Conservation (phyloP, 1,139 yeast species). For the Nakaseomyces kungkrabaensis region DNA sequence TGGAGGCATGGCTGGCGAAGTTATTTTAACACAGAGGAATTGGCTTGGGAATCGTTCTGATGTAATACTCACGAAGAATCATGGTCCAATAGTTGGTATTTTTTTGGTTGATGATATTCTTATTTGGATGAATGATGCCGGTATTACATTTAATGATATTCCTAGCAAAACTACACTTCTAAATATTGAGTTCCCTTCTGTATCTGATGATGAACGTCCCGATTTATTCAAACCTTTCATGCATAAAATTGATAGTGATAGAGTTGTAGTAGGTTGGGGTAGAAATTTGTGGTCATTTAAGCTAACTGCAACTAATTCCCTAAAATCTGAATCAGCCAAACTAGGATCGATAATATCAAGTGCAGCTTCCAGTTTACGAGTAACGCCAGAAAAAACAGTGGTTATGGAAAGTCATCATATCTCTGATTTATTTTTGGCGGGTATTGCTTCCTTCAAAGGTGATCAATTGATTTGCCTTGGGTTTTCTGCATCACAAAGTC, state of each 20-base stretch:
- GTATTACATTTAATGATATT: conserved; percentile 53
- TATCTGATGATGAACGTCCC: conserved; percentile 44
- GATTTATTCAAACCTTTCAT: conserved; percentile 82
- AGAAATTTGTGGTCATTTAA: conserved; percentile 65
- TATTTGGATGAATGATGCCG: conserved; percentile 80
- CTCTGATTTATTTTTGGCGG: conserved; percentile 56
- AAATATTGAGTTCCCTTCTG: conserved; percentile 49
- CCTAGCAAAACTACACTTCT: conserved; percentile 38
- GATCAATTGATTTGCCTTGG: conserved; percentile 54
- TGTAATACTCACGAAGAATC: conserved; percentile 46
- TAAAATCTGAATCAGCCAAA: conserved; percentile 9
- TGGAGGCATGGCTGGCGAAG: conserved; percentile 88
- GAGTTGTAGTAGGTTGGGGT: conserved; percentile 78
- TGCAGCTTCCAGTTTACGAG: conserved; percentile 58
- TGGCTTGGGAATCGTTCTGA: conserved; percentile 85
- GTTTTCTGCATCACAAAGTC: conserved; percentile 31
- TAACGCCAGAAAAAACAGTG: conserved; percentile 47
- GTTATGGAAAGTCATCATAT: conserved; percentile 36
- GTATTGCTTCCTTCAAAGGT: conserved; percentile 64
- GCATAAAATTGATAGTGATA: conserved; percentile 54
- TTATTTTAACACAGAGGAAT: conserved; percentile 60
- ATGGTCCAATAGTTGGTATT: conserved; percentile 67
- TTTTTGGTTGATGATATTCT: conserved; percentile 52
- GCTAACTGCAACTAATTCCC: conserved; percentile 26
- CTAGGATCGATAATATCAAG: conserved; percentile 41